Evolutionary conservation across 1,284 basidiomycete genomes (phyloP), one percentile per base, ranked within the genome.

Genomic region (Apiotrichum porosum): DNA sequence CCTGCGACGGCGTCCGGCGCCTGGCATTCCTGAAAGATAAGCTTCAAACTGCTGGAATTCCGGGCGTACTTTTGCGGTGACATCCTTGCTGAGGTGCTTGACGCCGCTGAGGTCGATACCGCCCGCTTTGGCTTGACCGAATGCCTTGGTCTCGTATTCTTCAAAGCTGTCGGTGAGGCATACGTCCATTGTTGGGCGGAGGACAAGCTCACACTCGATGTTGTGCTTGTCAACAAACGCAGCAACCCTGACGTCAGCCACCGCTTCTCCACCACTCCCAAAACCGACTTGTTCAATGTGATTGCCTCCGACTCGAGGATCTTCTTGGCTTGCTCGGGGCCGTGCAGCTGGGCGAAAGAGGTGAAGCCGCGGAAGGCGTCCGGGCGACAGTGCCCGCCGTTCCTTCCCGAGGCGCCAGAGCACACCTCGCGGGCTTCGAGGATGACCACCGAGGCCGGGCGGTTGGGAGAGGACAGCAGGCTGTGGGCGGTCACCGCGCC

Each of bases 311-410:
- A 57, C 14, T 39, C 35, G 21, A 62, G 39, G 17, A 62, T 57
- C 49, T 57, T 58, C 39, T 62, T 43, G 8, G 61, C 58, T 34
- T 59, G 46, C 21, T 62, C 47, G 0, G 44, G 38, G 4, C 63
- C 61, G 41, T 54, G 54, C 5, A 38, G 35, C 18, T 47, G 30
- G 14, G 42, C 36, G 38, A 58, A 63, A 9, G 47, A 39, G 9
- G 48, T 50, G 45, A 56, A 65, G 0, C 64, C 64, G 42, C 64
- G 39, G 45, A 57, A 66, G 17, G 51, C 51, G 37, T 66, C 64
- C 15, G 61, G 61, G 33, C 60, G 57, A 33, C 61, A 65, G 38
- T 66, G 62, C 12, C 63, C 63, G 3, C 61, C 63, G 37, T 66
- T 62, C 10, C 57, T 46, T 1, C 63, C 63, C 3, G 58, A 57